Percentiles rank a stretch among this genome's conserved stretches.
Evolutionary conservation across 805 yeast genomes (phyloP).

Genomic region (Lipomyces yamadae): DNA sequence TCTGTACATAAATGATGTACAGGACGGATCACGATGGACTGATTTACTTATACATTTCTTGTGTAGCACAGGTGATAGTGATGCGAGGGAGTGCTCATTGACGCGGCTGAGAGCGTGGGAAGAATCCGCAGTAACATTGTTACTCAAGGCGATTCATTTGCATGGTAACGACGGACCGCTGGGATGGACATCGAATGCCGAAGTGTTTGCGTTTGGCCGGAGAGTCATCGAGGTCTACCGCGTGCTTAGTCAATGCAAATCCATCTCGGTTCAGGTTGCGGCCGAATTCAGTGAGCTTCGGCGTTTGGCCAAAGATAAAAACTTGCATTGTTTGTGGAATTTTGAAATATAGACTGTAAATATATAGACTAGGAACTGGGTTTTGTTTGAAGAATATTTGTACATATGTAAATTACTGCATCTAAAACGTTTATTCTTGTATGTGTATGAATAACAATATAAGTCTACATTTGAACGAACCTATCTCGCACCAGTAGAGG

Average conservation of each 20-base stretch:
- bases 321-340: conserved; percentile 11
- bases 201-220: conserved; percentile 25
- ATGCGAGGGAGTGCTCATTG: neutral
- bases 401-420: neutral
- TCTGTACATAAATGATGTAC: conserved; percentile 59
- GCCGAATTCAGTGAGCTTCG: conserved; percentile 13
- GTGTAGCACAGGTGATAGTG: too few species aligned
- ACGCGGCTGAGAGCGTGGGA: neutral
- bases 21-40: conserved; percentile 22
- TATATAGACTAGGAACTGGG: neutral
- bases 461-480: neutral
- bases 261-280: conserved; percentile 1
- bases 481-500: neutral
- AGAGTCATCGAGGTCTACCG: conserved; percentile 15
- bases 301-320: neutral
- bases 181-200: conserved; percentile 25
- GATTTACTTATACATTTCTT: conserved; percentile 7
- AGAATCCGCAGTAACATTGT: neutral
- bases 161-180: conserved; percentile 29
- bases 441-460: neutral
- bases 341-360: conserved; percentile 4
- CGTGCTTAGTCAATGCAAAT: conserved; percentile 2
- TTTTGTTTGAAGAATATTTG: neutral
- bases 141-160: conserved; percentile 4
- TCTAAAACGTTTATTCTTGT: neutral